phyloP scores from a whole-genome alignment of 192 early-diverging fungal species.

The Backusella liffmaniae region DNA sequence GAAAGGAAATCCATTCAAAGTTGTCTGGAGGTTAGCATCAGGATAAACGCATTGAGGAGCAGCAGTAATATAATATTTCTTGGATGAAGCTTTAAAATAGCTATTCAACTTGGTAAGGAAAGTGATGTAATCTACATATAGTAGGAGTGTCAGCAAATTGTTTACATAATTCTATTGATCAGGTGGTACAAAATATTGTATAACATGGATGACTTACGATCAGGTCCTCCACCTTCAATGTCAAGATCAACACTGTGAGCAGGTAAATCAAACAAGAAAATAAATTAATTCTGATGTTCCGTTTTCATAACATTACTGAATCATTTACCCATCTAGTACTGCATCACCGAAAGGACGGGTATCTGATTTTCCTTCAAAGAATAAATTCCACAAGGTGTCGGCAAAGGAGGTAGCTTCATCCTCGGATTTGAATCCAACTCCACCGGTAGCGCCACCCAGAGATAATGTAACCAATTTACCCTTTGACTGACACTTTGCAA shows the following conservation, averaged over 20 bases:
- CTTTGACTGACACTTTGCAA: constrained; percentile 62
- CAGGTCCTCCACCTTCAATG: constrained; percentile 57
- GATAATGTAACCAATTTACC: constrained; percentile 63
- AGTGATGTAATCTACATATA: constrained; percentile 45
- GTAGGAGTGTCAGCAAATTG: background rate
- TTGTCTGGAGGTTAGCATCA: constrained; percentile 54
- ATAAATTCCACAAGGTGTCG: constrained; percentile 56
- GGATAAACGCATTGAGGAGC: constrained; percentile 67
- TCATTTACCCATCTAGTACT: constrained; percentile 49
- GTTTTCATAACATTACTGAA: background rate
- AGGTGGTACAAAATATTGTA: background rate
- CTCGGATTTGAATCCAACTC: constrained; percentile 48
- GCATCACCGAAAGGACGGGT: constrained; percentile 60
- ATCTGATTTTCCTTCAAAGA: constrained; percentile 54
- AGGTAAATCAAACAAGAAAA: background rate
- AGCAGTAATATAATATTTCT: constrained; percentile 56
- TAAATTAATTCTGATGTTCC: background rate
- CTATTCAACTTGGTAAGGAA: constrained; percentile 49
- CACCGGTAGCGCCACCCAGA: constrained; percentile 65
- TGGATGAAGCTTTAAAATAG: constrained; percentile 44
- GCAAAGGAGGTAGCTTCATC: constrained; percentile 50
- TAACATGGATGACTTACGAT: constrained; percentile 14
- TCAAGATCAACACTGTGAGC: constrained; percentile 55
- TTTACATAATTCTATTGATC: background rate
- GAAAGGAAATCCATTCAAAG: constrained; percentile 53